phyloP scores from a whole-genome alignment of 2,329 filamentous ascomycete species.

The Moelleriella libera region DNA sequence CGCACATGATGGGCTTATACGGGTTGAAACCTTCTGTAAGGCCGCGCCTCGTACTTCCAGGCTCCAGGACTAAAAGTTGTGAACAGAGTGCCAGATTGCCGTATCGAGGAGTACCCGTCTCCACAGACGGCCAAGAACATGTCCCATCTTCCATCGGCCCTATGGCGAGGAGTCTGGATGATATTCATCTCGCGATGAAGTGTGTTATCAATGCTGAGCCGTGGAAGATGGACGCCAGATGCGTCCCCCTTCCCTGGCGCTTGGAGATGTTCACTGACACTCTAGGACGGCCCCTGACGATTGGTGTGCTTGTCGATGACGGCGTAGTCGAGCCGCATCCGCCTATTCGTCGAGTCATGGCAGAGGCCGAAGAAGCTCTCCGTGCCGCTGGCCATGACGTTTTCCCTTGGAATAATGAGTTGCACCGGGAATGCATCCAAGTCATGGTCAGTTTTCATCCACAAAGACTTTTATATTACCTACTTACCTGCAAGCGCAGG shows the following conservation, averaged over 20 bases:
- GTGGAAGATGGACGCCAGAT: slow-evolving; percentile 40
- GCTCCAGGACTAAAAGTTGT: not conserved
- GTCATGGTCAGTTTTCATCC: slow-evolving; percentile 31
- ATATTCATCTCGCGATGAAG: slow-evolving; percentile 33
- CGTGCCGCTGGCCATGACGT: slow-evolving; percentile 36
- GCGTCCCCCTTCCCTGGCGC: slow-evolving; percentile 39
- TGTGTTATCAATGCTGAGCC: slow-evolving; percentile 30
- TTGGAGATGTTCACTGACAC: slow-evolving; percentile 24
- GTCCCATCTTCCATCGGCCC: slow-evolving; percentile 49
- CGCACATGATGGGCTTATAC: slow-evolving; percentile 11
- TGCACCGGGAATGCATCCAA: slow-evolving; percentile 40
- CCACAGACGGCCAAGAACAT: slow-evolving; percentile 49
- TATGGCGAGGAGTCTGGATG: slow-evolving; percentile 29
- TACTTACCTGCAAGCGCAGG: not conserved
- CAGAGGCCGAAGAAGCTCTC: slow-evolving; percentile 21
- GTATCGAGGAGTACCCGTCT: slow-evolving; percentile 43
- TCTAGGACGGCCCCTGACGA: slow-evolving; percentile 27
- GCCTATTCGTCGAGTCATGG: slow-evolving; percentile 31
- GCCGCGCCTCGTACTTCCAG: not conserved
- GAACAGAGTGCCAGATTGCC: slow-evolving; percentile 39
- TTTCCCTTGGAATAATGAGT: slow-evolving; percentile 33
- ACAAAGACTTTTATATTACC: not conserved
- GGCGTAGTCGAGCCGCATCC: slow-evolving; percentile 40
- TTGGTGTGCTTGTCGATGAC: slow-evolving; percentile 36
- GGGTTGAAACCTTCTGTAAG: slow-evolving; percentile 14